phyloP scores from a whole-genome alignment of 768 basidiomycete genomes.

The Udeniomyces megalosporus region DNA sequence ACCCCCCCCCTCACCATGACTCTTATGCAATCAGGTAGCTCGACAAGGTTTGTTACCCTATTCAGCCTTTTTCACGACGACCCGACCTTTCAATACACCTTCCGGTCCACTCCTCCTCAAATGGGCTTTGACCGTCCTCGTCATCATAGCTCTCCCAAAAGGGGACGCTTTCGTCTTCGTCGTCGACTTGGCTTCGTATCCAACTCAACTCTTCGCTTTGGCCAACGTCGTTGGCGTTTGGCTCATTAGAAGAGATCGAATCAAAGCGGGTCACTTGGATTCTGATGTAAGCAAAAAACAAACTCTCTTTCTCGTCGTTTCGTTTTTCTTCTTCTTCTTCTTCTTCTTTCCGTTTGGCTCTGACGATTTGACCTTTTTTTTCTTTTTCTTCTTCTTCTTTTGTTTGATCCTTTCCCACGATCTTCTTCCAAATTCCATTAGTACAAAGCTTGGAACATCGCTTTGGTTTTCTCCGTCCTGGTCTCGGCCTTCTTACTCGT shows the following conservation, averaged over 20 bases:
- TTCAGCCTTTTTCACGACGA: constrained; percentile 52
- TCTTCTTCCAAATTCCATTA: too few species aligned
- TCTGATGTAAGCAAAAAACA: too few species aligned
- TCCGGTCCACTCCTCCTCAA: constrained; percentile 47
- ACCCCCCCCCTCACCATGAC: too few species aligned
- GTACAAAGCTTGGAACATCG: constrained; percentile 17
- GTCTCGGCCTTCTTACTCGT: constrained; percentile 27
- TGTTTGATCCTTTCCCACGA: background rate
- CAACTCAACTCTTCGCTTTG: constrained; percentile 22
- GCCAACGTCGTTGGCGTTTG: constrained; percentile 28
- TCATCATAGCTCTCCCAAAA: constrained; percentile 44
- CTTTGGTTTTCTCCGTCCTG: constrained; percentile 19
- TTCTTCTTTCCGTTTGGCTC: too few species aligned
- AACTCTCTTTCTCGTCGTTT: too few species aligned
- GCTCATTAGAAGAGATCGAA: constrained; percentile 26
- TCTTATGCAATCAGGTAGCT: constrained; percentile 25
- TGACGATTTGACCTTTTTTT: too few species aligned
- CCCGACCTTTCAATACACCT: constrained; percentile 53
- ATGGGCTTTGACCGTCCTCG: constrained; percentile 42
- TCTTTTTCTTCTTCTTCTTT: too few species aligned
- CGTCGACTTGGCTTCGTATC: constrained; percentile 18
- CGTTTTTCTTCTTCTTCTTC: too few species aligned
- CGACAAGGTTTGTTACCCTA: constrained; percentile 41
- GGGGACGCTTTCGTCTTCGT: constrained; percentile 60
- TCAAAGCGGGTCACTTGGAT: constrained; percentile 18